Base-by-base conservation (phyloP, 345 rosid species). In the Corchorus olitorius region DNA sequence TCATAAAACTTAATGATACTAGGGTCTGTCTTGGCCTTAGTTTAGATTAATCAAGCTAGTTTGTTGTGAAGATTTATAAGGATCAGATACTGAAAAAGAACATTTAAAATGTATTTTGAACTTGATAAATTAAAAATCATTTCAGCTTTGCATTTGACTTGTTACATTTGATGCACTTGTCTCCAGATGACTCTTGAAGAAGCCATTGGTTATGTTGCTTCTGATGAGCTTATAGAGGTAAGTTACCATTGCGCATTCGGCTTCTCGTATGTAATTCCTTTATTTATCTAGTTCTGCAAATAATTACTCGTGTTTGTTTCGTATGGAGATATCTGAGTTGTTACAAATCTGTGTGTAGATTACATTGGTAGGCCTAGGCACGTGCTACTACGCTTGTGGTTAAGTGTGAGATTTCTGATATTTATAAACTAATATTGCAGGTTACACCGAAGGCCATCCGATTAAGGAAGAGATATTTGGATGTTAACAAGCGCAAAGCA, bases 211-310 rank as follows among this genome's bases (percentile, higher is more conserved):
- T 96, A 96, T 78, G 98, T 96, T 37, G 99, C 94, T 52, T 84
- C 97, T 15, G 99, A 93, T 86, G 99, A 93, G 83, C 97, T 93
- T 77, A 96, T 96, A 66, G 99, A 96, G 93, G 99, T 91, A 84
- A 72, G 70, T 78, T 69, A 16, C 55, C 34, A 4, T 58, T 46
- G 4, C 34, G 16, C 43, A 63, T 69, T 16, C 73, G 43, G 43
- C 43, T 39, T 15, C 9, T 53, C 20, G 20, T 5, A 45, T 45
- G 34, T 15, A 13, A 67, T 22, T 48, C 14, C 55, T 46, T 12
- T 10, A 46, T 6, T 43, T 13, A 8, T 8, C 20, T 6, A 69
- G 34, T 10, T 63, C 64, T 43, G 41, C 3, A 10, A 17, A 65
- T 63, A 37, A 62, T 15, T 6, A 5, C 9, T 45, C 9, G 2